phyloP scores from a whole-genome alignment of 768 basidiomycete genomes.

The Paxillus ammoniavirescens region DNA sequence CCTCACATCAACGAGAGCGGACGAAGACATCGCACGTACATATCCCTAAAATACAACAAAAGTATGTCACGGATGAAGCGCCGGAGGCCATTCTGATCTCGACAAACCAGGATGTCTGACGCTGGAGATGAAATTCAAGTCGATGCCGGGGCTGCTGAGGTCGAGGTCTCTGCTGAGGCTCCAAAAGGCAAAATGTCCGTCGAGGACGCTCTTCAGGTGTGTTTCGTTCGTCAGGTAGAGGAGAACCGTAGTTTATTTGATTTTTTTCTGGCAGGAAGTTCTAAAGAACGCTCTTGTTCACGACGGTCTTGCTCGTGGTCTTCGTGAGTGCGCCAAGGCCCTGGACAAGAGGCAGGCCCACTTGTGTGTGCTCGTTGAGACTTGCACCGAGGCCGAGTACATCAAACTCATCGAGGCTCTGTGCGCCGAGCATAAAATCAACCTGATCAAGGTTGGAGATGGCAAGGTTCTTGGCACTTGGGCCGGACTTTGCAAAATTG shows the following conservation, averaged over 20 bases:
- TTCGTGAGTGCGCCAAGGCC: conserved; percentile 97
- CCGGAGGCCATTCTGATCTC: conserved; percentile 3
- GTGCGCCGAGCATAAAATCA: conserved; percentile 99
- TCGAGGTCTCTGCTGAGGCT: conserved; percentile 83
- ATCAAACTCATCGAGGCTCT: conserved; percentile 99
- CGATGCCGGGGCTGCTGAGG: conserved; percentile 60
- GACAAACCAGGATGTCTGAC: conserved; percentile 79
- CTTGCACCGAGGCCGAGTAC: conserved; percentile 98
- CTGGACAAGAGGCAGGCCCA: conserved; percentile 99
- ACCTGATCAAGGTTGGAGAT: conserved; percentile 98
- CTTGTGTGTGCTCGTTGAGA: conserved; percentile 98
- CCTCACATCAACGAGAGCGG: conserved; percentile 91
- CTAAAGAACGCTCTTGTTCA: conserved; percentile 98
- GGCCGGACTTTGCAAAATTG: conserved; percentile 99
- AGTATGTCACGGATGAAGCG: conserved; percentile 30
- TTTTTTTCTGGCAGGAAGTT: conserved; percentile 72
- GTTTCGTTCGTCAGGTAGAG: conserved; percentile 8
- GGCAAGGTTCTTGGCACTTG: conserved; percentile 97
- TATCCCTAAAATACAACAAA: conserved; percentile 31
- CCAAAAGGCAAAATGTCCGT: conserved; percentile 95
- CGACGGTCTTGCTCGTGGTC: conserved; percentile 97
- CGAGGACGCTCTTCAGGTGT: conserved; percentile 89
- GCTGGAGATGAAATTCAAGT: conserved; percentile 94
- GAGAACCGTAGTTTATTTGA: too few relatives aligned
- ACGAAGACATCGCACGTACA: conserved; percentile 70